Conservation (phyloP, 2,329 filamentous ascomycete genomes). For the Huntiella omanensis region DNA sequence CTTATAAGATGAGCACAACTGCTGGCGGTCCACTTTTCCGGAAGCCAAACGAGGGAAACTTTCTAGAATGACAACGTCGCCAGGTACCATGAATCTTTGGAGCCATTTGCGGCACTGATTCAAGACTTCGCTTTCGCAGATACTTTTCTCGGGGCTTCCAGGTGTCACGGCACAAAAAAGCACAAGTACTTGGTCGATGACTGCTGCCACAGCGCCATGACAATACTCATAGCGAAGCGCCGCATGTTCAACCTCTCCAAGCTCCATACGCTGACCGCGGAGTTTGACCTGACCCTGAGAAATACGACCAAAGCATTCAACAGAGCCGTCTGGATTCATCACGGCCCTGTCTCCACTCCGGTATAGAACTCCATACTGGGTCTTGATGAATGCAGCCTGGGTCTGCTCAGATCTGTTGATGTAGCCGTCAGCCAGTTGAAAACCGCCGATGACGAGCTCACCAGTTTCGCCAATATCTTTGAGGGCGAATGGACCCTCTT, state of each 20-base stretch:
- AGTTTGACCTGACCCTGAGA: constrained; percentile 70
- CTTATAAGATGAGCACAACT: constrained; percentile 20
- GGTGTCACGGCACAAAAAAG: constrained; percentile 45
- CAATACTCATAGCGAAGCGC: constrained; percentile 42
- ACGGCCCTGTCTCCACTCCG: constrained; percentile 70
- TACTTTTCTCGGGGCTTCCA: constrained; percentile 17
- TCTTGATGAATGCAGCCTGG: constrained; percentile 47
- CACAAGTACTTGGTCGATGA: constrained; percentile 51
- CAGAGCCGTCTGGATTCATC: constrained; percentile 43
- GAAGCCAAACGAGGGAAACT: constrained; percentile 60
- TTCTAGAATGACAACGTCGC: constrained; percentile 44
- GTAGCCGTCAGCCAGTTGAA: constrained; percentile 64
- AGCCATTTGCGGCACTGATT: constrained; percentile 54
- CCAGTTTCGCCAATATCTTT: constrained; percentile 50
- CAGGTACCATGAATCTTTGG: constrained; percentile 66
- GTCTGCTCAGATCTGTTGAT: constrained; percentile 68
- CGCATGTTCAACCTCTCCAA: constrained; percentile 60
- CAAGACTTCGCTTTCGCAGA: constrained; percentile 22
- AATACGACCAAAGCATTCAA: constrained; percentile 74
- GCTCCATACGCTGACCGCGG: constrained; percentile 63
- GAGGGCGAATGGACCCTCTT: constrained; percentile 29
- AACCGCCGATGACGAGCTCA: constrained; percentile 65
- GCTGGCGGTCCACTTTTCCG: constrained; percentile 62
- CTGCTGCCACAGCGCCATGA: constrained; percentile 45
- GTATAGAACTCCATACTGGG: constrained; percentile 53